Evolutionary conservation across 345 rosid species (phyloP).

Genomic region (Luvunga scandens): DNA sequence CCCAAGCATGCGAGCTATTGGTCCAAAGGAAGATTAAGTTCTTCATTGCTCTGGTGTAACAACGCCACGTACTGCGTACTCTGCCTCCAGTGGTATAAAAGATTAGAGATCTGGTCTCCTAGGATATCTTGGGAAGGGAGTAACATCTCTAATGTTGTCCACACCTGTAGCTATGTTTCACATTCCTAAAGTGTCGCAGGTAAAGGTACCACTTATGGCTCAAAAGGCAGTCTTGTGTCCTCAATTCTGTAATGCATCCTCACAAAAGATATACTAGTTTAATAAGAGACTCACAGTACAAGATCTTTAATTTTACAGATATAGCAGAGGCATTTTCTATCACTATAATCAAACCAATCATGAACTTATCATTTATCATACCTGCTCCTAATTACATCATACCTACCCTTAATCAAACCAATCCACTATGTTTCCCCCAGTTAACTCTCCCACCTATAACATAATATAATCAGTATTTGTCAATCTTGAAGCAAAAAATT

Average conservation of each 20-base stretch:
- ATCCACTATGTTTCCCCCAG: no score
- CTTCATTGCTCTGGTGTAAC: no score
- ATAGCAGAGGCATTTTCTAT: no score
- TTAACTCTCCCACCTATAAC: conserved; percentile 83
- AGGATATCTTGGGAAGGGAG: conserved; percentile 90
- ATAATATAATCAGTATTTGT: neutral
- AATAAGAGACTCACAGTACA: neutral
- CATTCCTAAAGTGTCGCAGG: conserved; percentile 78
- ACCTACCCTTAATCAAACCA: no score
- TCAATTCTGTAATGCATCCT: conserved; percentile 39
- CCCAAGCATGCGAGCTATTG: no score
- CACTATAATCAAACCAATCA: no score
- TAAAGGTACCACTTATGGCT: conserved; percentile 90
- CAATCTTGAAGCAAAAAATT: neutral
- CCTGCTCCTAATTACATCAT: conserved; percentile 63
- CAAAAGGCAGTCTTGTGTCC: conserved; percentile 70
- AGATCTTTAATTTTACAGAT: no score
- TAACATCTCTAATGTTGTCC: conserved; percentile 87
- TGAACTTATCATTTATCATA: conserved; percentile 18
- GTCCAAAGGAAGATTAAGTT: no score
- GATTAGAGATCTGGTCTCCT: conserved; percentile 87
- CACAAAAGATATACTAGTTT: neutral
- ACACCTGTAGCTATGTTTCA: conserved; percentile 88
- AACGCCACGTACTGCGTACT: no score
- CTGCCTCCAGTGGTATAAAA: no score